A percentile compares a stretch with the other conserved stretches of the same genome.
Conservation (phyloP, 768 basidiomycete species). For the Pisolithus microcarpus region DNA sequence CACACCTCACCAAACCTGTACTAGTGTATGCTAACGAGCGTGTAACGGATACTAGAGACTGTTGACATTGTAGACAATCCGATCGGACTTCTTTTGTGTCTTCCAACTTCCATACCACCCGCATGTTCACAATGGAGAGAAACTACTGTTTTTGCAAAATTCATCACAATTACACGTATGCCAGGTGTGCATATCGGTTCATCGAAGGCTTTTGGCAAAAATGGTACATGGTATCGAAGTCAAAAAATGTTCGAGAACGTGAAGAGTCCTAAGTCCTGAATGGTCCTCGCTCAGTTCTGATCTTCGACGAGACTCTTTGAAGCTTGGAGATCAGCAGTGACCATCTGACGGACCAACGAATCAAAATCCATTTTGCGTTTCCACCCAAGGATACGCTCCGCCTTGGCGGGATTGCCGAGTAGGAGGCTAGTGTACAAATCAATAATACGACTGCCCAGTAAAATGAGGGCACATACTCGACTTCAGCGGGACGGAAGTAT, state of each 20-base stretch:
- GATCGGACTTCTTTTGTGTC: too few relatives aligned
- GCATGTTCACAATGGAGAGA: too few relatives aligned
- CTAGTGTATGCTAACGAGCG: too few relatives aligned
- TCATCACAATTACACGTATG: background rate
- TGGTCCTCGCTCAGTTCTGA: constrained; percentile 49
- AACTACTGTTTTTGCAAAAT: background rate
- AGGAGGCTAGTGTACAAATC: constrained; percentile 48
- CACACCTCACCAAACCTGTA: too few relatives aligned
- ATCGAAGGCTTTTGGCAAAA: background rate
- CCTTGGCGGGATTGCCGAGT: constrained; percentile 84
- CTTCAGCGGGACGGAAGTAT: constrained; percentile 95
- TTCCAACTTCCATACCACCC: too few relatives aligned
- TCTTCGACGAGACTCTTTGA: constrained; percentile 72
- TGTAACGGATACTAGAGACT: constrained; percentile 16
- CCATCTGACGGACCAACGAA: constrained; percentile 87
- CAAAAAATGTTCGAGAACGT: background rate
- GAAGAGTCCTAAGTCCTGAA: background rate
- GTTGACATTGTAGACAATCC: background rate
- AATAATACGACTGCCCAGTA: background rate
- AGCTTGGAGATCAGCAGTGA: constrained; percentile 70
- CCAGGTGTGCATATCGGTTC: background rate
- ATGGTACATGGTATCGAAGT: background rate
- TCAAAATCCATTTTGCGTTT: constrained; percentile 82
- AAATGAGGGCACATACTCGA: constrained; percentile 57
- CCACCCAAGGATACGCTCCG: constrained; percentile 85